Base-by-base conservation (phyloP, 345 rosid genomes). In the Dovyalis caffra region DNA sequence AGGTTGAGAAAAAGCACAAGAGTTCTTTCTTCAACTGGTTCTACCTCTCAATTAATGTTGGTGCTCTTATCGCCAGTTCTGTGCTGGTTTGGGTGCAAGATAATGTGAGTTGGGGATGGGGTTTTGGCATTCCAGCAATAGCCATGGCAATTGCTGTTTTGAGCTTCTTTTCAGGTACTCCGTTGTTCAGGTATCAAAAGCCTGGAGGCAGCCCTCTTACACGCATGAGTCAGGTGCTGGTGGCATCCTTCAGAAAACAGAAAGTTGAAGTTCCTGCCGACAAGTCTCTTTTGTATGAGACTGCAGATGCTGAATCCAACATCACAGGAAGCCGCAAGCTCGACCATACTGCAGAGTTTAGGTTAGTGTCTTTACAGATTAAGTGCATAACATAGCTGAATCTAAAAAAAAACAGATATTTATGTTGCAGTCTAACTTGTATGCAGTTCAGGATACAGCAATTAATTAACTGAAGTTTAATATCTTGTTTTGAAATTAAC, bases 1-100 rank as follows among this genome's bases (percentile, higher is more conserved):
- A 79, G 35, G 25, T 15, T 0, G 92, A 88, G 81, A 82, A 84
- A 81, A 75, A 74, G 23, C 80, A 80, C 72, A 87, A 86, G 72
- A 74, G 82, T 56, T 87, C 88, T 14, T 88, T 88, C 88, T 87
- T 88, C 73, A 87, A 84, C 57, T 88, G 88, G 92, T 85, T 88
- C 53, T 85, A 84, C 70, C 79, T 90, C 67, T 84, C 88, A 0
- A 86, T 82, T 37, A 85, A 84, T 72, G 51, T 86, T 2, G 92
- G 90, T 37, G 85, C 90, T 0, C 81, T 87, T 43, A 77, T 88
- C 25, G 87, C 91, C 29, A 29, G 85, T 64, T 51, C 87, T 23
- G 82, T 87, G 11, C 79, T 84, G 2, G 88, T 90, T n/a, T 90
- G 80, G 84, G 33, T 90, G 14, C 88, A 88, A 80, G 83, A 83